Evolutionary conservation across 163 green algal genomes (phyloP).

Genomic region (Chloromonas sp.): DNA sequence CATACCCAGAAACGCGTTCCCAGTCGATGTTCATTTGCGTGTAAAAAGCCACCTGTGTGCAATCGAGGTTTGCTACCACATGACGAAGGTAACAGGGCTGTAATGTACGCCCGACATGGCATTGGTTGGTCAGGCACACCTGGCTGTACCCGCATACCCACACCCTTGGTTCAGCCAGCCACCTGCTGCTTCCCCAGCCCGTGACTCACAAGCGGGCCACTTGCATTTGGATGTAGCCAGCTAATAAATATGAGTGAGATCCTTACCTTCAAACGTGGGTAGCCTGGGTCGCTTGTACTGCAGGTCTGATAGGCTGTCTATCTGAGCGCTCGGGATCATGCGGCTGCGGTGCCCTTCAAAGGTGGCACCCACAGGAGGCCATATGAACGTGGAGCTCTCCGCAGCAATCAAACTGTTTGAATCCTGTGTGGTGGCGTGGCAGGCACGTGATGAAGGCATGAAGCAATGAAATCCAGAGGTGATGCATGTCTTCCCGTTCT

Average conservation of each 20-base stretch:
- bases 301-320: neutral
- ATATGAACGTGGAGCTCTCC: neutral
- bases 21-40: no score
- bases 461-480: neutral
- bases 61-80: no score
- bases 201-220: neutral
- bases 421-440: neutral
- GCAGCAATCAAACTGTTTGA: neutral
- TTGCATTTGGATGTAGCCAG: no score
- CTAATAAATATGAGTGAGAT: neutral
- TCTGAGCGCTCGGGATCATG: neutral
- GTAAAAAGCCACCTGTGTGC: no score
- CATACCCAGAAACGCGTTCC: no score
- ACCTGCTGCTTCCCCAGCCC: neutral
- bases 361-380: neutral
- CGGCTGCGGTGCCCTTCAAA: neutral
- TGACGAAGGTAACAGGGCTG: no score
- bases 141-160: no score
- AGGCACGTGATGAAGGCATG: neutral
- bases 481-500: neutral
- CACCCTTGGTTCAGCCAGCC: no score
- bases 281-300: neutral
- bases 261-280: neutral
- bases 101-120: neutral
- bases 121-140: neutral